A percentile compares a stretch with the other conserved stretches of the same genome.
phyloP scores from a whole-genome alignment of 163 green algal species.

The Prototheca cutis region DNA sequence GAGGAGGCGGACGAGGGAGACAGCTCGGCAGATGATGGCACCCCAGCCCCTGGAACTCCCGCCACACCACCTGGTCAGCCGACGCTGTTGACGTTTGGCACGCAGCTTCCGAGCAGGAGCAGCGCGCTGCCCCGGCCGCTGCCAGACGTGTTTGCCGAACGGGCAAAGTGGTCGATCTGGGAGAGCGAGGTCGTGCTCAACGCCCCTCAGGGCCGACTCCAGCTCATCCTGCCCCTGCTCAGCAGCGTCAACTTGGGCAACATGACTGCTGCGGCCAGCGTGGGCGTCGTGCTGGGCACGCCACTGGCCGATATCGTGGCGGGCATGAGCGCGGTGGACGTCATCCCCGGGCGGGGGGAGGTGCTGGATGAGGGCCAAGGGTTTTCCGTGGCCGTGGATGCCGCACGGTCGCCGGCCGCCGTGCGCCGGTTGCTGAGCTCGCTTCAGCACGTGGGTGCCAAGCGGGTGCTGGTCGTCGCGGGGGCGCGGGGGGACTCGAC shows the following conservation, averaged over 20 bases:
- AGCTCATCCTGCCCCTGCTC: slow-evolving; percentile 71
- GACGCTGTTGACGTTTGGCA: too few species aligned
- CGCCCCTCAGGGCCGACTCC: slow-evolving; percentile 61
- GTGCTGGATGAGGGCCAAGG: slow-evolving; percentile 83
- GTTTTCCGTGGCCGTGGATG: slow-evolving; percentile 80
- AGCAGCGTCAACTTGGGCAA: slow-evolving; percentile 84
- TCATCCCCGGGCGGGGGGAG: slow-evolving; percentile 77
- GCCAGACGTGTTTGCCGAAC: slow-evolving; percentile 54
- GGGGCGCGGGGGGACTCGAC: slow-evolving; percentile 48
- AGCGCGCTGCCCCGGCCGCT: neutral
- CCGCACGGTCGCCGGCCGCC: slow-evolving; percentile 67
- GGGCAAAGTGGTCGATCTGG: slow-evolving; percentile 52
- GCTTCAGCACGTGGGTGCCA: slow-evolving; percentile 28
- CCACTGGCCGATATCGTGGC: slow-evolving; percentile 61
- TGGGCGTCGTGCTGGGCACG: slow-evolving; percentile 55
- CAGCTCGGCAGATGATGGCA: too few species aligned
- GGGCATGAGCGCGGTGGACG: slow-evolving; percentile 52
- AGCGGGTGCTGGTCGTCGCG: slow-evolving; percentile 59
- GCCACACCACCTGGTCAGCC: too few species aligned
- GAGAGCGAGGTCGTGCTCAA: slow-evolving; percentile 67
- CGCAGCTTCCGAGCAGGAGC: too few species aligned
- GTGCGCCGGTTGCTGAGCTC: slow-evolving; percentile 62
- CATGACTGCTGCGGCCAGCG: slow-evolving; percentile 78
- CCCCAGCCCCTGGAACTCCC: too few species aligned
- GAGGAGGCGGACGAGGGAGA: too few species aligned